A percentile compares a stretch with the other conserved stretches of the same genome.
Evolutionary conservation across 371 early-diverging fungal species (phyloP).

Genomic region (Dichotomocladium elegans): DNA sequence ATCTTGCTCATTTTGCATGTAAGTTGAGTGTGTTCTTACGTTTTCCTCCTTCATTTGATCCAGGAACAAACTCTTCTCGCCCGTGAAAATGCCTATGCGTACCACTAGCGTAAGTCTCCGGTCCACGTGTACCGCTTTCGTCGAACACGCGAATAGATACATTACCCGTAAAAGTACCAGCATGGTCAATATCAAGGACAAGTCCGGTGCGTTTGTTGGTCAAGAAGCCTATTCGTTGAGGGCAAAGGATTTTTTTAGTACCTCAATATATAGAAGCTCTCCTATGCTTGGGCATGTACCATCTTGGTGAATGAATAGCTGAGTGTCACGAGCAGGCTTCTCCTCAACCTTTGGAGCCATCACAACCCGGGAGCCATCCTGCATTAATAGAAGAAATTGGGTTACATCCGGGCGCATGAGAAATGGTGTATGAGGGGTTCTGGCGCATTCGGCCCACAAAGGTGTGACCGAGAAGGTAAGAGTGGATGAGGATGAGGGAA

Average conservation of each 20-base stretch:
- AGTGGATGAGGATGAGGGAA: no score
- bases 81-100: slow-evolving; percentile 30
- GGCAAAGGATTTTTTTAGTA: no score
- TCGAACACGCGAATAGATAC: neutral
- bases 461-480: no score
- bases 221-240: slow-evolving; percentile 38
- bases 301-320: slow-evolving; percentile 15
- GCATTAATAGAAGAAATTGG: no score
- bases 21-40: no score
- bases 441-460: neutral
- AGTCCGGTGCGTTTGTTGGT: slow-evolving; percentile 33
- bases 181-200: slow-evolving; percentile 29
- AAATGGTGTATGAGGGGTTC: no score
- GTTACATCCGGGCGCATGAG: no score
- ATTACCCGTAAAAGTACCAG: slow-evolving; percentile 32
- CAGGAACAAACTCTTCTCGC: slow-evolving; percentile 25
- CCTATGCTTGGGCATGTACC: no score
- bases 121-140: neutral
- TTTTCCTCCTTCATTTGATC: slow-evolving; percentile 34
- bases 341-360: slow-evolving; percentile 4
- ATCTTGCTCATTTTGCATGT: no score
- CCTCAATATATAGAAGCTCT: no score
- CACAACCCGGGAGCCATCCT: slow-evolving; percentile 12
- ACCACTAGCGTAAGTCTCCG: neutral
- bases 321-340: slow-evolving; percentile 15